A percentile compares a stretch with the other conserved stretches of the same genome.
phyloP scores from a whole-genome alignment of 2,329 filamentous ascomycete genomes.

The Trichoderma koningii region DNA sequence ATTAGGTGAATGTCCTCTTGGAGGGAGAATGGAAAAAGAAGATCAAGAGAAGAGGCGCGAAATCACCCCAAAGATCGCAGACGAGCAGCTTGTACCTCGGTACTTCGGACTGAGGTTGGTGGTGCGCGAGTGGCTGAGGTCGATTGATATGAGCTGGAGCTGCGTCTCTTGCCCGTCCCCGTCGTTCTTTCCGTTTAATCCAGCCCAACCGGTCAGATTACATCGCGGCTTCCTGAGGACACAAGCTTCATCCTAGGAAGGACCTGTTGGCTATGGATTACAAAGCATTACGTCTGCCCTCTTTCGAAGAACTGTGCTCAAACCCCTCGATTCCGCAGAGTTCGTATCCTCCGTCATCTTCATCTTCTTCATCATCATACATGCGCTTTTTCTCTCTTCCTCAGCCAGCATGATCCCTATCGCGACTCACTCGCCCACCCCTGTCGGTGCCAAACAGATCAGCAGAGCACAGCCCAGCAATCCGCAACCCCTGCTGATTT shows the following conservation, averaged over 20 bases:
- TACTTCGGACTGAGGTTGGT: background rate
- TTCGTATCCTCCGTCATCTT: background rate
- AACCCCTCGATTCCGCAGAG: background rate
- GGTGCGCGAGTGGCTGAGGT: background rate
- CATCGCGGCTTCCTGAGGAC: constrained; percentile 1
- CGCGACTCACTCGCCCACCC: constrained; percentile 3
- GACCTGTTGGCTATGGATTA: background rate
- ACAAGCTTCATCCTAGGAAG: background rate
- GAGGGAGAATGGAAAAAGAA: background rate
- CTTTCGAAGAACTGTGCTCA: background rate
- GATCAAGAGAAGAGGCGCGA: background rate
- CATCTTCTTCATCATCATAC: constrained; percentile 14
- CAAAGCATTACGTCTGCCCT: background rate
- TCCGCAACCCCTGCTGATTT: constrained; percentile 18
- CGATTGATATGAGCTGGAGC: background rate
- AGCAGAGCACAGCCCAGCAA: constrained; percentile 22
- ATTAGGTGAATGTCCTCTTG: no score
- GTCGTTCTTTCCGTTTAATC: background rate
- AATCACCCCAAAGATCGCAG: background rate
- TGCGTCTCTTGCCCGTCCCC: background rate
- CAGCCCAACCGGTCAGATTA: constrained; percentile 1
- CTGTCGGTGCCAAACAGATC: constrained; percentile 18
- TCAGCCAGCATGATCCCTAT: constrained; percentile 15
- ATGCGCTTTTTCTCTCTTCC: background rate
- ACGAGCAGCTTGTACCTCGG: background rate